Percentiles rank a stretch among this genome's conserved stretches.
These are phyloP conservation scores for Aureobasidium lini DNA, from an alignment of 2,329 filamentous ascomycete genomes.

Conservation along the genomic window DNA sequence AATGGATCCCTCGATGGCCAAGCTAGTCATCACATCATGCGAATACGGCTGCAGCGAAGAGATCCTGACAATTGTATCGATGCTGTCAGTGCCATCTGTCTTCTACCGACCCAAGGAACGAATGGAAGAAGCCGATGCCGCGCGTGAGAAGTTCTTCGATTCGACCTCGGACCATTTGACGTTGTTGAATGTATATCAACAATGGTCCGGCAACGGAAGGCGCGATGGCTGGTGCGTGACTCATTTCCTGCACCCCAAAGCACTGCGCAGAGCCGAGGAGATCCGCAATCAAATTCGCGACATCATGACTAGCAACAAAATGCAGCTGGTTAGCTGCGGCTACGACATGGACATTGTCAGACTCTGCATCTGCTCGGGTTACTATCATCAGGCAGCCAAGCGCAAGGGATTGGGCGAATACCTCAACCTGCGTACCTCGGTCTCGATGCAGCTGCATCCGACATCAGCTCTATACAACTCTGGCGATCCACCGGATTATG, in stretches of 20 bases:
- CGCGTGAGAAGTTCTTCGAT: constrained; percentile 96
- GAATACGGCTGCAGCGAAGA: constrained; percentile 86
- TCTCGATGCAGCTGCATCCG: constrained; percentile 89
- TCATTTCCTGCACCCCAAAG: constrained; percentile 94
- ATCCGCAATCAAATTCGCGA: constrained; percentile 89
- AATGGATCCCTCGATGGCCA: constrained; percentile 94
- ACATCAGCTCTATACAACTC: constrained; percentile 88
- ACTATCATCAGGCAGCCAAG: constrained; percentile 95
- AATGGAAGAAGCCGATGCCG: constrained; percentile 90
- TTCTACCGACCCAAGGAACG: constrained; percentile 97
- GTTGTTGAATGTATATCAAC: constrained; percentile 87
- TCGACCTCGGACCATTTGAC: constrained; percentile 96
- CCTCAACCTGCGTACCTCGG: constrained; percentile 88
- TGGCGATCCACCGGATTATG: constrained; percentile 91
- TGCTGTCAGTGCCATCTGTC: constrained; percentile 93
- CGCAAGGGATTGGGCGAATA: constrained; percentile 97
- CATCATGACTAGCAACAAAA: constrained; percentile 90
- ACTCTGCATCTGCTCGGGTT: constrained; percentile 94
- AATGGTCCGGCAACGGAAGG: constrained; percentile 87
- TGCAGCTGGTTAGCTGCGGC: constrained; percentile 78
- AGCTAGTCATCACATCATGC: constrained; percentile 84
- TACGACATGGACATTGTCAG: constrained; percentile 96
- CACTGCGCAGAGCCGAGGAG: constrained; percentile 82
- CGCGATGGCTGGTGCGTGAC: constrained; percentile 87
- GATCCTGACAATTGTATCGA: constrained; percentile 96